These are phyloP conservation scores for Diospyros kaki DNA, from an alignment of 148 eudicot species.

Conservation along the genomic window DNA sequence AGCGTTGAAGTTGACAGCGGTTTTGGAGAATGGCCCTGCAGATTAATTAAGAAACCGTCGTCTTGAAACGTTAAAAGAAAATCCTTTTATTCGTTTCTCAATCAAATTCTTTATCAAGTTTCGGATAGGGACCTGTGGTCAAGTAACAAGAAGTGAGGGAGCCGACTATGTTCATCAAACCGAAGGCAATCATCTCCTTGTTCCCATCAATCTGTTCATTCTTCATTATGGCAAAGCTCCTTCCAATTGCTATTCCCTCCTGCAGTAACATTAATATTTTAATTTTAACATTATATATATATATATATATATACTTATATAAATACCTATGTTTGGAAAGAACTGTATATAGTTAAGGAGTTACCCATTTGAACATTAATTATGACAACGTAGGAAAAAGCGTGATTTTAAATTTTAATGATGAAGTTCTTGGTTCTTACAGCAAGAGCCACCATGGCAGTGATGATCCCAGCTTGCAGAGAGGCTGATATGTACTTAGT, in stretches of 20 bases:
- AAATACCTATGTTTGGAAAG: not conserved
- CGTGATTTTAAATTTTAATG: too few relatives aligned
- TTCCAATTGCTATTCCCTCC: conserved; percentile 96
- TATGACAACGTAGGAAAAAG: too few relatives aligned
- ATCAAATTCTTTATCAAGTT: too few relatives aligned
- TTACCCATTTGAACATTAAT: not conserved
- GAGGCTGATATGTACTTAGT: conserved; percentile 50
- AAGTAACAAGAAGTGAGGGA: conserved; percentile 89
- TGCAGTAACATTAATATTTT: conserved; percentile 9
- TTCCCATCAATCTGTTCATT: conserved; percentile 85
- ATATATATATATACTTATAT: too few relatives aligned
- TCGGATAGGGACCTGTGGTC: conserved; percentile 35
- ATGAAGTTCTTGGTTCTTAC: conserved; percentile 36
- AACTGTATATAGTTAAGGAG: not conserved
- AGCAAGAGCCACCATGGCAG: conserved; percentile 69
- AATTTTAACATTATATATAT: too few relatives aligned
- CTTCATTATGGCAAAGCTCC: conserved; percentile 73
- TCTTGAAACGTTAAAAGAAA: not conserved
- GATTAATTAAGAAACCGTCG: not conserved
- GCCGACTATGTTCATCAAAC: conserved; percentile 89
- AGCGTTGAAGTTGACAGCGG: conserved; percentile 82
- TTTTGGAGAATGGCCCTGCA: conserved; percentile 91
- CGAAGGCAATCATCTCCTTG: conserved; percentile 95
- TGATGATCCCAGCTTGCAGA: conserved; percentile 65
- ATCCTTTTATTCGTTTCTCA: not conserved